Evolutionary conservation across 495 filamentous ascomycete species (phyloP), one percentile per base, ranked within the genome.

Genomic region (Hypoxylon perforatum): DNA sequence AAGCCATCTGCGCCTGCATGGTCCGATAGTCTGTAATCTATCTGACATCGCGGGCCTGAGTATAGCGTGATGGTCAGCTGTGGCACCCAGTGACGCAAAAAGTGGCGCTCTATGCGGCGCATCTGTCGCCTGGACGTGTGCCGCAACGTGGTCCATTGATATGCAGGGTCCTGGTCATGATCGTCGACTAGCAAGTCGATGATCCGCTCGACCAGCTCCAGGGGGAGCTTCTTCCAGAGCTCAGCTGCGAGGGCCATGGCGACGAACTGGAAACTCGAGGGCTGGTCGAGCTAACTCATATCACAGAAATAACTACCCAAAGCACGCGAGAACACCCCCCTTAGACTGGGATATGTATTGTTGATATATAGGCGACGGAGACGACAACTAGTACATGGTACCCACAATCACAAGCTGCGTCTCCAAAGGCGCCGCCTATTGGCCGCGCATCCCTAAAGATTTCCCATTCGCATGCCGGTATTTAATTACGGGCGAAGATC

Each of bases 81-180:
- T 7, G 65, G 65, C 0, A 68, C 14, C 65, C 65, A 68, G 30
- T 63, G 54, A 7, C 36, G 14, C 39, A 17, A 63, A 44, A 68
- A 68, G 25, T 63, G 42, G 41, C 65, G 65, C 21, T 68, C 65
- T 41, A 68, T 68, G 33, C 57, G 47, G 48, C 65, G 58, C 58
- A 58, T 63, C 54, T 68, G 59, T 36, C 58, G 22, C 10, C 54
- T 47, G 19, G 58, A 42, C 14, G 36, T 50, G 17, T 68, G 65
- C 11, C 65, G 58, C 33, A 68, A 55, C 14, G 53, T 63, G 22
- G 65, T 59, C 65, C 65, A 68, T 59, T 68, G 65, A 45, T 68
- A 68, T 48, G 65, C 54, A 62, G 65, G 65, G 65, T 68, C 65
- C 23, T 49, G 65, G 54, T 68, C 35, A 15, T 54, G 58, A 7